Conservation (phyloP, 805 yeast species). For the Saitoella complicata region DNA sequence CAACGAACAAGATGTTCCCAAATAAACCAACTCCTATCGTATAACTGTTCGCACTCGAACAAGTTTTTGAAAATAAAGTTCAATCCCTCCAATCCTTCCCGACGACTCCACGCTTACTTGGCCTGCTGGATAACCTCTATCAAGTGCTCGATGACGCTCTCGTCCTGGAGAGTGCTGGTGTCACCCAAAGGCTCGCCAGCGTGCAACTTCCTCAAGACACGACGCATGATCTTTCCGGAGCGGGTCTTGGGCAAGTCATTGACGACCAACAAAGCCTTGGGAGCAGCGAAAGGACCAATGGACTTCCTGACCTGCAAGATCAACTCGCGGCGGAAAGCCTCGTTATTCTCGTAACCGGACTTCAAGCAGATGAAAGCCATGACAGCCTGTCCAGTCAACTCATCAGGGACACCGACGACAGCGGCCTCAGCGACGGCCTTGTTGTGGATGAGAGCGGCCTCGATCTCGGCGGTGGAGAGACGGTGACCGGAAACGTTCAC, state of each 20-base stretch:
- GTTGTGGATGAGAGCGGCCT: slow-evolving; percentile 74
- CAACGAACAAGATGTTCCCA: too few relatives aligned
- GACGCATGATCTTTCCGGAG: slow-evolving; percentile 97
- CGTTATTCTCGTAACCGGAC: slow-evolving; percentile 24
- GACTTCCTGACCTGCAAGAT: slow-evolving; percentile 79
- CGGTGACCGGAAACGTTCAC: slow-evolving; percentile 97
- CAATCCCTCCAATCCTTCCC: background rate
- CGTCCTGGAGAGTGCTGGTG: slow-evolving; percentile 74
- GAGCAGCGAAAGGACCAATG: slow-evolving; percentile 90
- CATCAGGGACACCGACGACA: slow-evolving; percentile 91
- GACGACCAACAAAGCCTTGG: slow-evolving; percentile 68
- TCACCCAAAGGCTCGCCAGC: slow-evolving; percentile 88
- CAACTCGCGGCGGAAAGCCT: slow-evolving; percentile 46
- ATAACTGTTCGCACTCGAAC: too few relatives aligned
- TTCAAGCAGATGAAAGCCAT: slow-evolving; percentile 85
- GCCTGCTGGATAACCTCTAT: slow-evolving; percentile 43
- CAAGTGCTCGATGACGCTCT: slow-evolving; percentile 63
- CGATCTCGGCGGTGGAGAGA: slow-evolving; percentile 95
- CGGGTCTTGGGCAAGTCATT: slow-evolving; percentile 94
- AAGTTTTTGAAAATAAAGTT: too few relatives aligned
- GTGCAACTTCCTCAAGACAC: slow-evolving; percentile 83
- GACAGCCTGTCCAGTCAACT: slow-evolving; percentile 93
- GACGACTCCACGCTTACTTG: background rate
- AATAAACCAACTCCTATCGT: too few relatives aligned
- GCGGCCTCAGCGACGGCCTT: slow-evolving; percentile 79